Base-by-base conservation (phyloP, 164 flowering plant species). In the Nymphaea colorata region DNA sequence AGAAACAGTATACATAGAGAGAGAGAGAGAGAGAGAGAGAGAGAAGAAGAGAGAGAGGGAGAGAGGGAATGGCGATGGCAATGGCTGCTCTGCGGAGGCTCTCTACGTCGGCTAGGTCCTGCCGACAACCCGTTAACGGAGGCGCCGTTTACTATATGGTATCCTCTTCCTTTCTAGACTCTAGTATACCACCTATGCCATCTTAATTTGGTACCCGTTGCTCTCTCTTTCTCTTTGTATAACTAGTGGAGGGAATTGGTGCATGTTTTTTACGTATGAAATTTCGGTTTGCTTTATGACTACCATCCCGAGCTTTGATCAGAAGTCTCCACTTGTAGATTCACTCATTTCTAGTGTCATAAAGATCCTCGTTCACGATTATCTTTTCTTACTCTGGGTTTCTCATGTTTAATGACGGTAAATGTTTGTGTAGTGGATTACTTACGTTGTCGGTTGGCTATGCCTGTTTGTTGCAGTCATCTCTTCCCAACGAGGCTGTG, bases 1-100 rank as follows among this genome's bases (percentile, higher is more conserved):
- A 5, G 57, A 51, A 12, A 47, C 11, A 47, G 55, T 6, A 47
- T 7, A 47, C 11, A 47, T 7, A 47, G 55, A 51, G 57, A 51
- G 10, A 51, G 57, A 51, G 57, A 51, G 57, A 51, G 57, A 51
- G 55, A 51, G 55, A 51, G 57, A 51, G 57, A 62, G 57, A 47
- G 18, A 18, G 53, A 47, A 15, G 12, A 55, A 17, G 70, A 67
- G 42, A 65, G 44, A 55, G 75, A 68, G 75, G 7, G 57, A 59
- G 64, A 64, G 70, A 69, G 45, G 55, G 64, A 65, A 91, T 94
- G 97, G 98, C 98, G 68, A 88, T 90, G 95, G 92, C 95, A 67
- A 78, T 84, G 91, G 99, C 96, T 72, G 84, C 90, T 69, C 91
- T 96, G 64, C 79, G 87, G 75, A 88, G 91, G 63, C 86, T 90